Evolutionary conservation across 176 grass and related monocot species (phyloP).

Genomic region (Cenchrus fungigraminus): DNA sequence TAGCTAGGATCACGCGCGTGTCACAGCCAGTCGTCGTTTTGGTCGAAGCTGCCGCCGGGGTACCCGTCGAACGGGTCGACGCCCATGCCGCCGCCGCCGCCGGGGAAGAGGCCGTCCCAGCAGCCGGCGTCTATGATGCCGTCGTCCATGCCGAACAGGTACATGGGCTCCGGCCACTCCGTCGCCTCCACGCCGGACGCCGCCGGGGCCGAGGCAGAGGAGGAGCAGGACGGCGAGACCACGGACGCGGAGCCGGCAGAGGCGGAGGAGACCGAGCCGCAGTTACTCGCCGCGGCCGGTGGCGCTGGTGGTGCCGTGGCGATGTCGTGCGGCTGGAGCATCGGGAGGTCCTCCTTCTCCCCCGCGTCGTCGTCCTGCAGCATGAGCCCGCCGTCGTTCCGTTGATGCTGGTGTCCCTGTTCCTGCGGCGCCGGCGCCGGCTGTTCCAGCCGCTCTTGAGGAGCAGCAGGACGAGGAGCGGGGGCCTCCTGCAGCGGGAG

Average conservation of each 20-base stretch:
- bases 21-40: constrained; percentile 49
- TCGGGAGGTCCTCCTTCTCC: neutral
- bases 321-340: constrained; percentile 14
- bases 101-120: constrained; percentile 41
- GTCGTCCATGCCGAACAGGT: constrained; percentile 69
- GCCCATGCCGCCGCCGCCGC: neutral
- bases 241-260: constrained; percentile 37
- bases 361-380: neutral
- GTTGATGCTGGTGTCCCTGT: neutral
- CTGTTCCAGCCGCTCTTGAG: neutral
- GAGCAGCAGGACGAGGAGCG: neutral
- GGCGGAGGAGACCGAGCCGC: constrained; percentile 42
- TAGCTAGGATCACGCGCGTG: neutral
- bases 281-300: constrained; percentile 3
- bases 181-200: constrained; percentile 42
- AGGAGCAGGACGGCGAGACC: constrained; percentile 58
- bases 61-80: constrained; percentile 52
- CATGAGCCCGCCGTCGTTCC: neutral
- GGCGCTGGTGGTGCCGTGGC: neutral
- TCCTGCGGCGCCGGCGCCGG: neutral
- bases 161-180: constrained; percentile 73
- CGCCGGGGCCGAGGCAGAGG: constrained; percentile 35
- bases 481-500: neutral
- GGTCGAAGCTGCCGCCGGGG: constrained; percentile 26
- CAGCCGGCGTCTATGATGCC: constrained; percentile 51